Base-by-base conservation (phyloP, 768 basidiomycete species). In the Sarcomyxa edulis region DNA sequence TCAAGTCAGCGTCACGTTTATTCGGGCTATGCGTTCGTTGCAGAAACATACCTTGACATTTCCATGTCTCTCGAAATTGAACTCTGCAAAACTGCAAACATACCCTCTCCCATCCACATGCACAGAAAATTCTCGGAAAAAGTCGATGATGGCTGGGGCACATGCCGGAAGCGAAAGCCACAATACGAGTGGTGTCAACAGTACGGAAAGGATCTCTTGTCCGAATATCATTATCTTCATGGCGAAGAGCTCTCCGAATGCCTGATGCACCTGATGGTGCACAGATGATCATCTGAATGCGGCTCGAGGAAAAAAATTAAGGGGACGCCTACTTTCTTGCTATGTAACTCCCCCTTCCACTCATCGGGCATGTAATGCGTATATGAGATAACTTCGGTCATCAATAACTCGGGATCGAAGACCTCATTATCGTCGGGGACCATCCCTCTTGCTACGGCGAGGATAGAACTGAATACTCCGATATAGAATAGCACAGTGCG, bases 41-140 rank as follows among this genome's bases (percentile, higher is more conserved):
- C n/a, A n/a, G 7, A 1, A 2, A 58, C 73, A 36, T 38, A 86
- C 85, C 71, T 87, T 92, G 56, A 91, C 73, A 56, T 94, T 94
- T 0, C 93, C 92, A 46, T 96, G 92, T 39, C 92, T 66, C 64
- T 92, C 83, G 58, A 99, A 98, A 58, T 98, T 94, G 56, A 99
- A 99, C 43, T 95, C 94, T 3, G 96, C 96, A 59, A 98, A 99
- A 40, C 89, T 93, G 55, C 96, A 98, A 14, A 99, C 88, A 52
- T 96, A 95, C 4, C 96, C 96, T 2, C 96, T 74, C 0, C 94
- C 91, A 43, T 97, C 94, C 15, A 99, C 85, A 58, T 98, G 95
- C 1, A 99, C 85, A 0, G 92, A 86, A 55, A 97, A 99, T 59
- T 98, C 95, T 22, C 95, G 80, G 76, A 99, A 98, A 56, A 99